A percentile compares a stretch with the other conserved stretches of the same genome.
phyloP scores from a whole-genome alignment of 1,284 basidiomycete genomes.

The Cystobasidiaceae sp. region DNA sequence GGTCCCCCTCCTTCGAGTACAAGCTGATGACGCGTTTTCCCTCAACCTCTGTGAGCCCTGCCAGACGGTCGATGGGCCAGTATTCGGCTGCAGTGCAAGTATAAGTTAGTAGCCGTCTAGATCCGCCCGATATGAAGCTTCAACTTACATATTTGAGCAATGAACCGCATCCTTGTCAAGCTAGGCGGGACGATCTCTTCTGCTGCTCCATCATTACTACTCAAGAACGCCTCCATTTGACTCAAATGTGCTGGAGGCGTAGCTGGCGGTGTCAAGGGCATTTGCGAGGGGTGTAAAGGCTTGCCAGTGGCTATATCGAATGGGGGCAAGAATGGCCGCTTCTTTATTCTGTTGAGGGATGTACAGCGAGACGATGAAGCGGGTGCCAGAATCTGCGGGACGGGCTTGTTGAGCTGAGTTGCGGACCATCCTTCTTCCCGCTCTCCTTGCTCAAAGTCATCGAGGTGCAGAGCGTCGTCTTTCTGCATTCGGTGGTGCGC shows the following conservation, averaged over 20 bases:
- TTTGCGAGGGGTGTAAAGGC: constrained; percentile 5
- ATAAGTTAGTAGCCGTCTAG: not conserved
- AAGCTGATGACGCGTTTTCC: constrained; percentile 59
- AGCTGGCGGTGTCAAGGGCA: constrained; percentile 31
- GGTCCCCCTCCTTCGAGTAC: constrained; percentile 34
- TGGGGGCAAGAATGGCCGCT: not conserved
- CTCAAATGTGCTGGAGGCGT: constrained; percentile 20
- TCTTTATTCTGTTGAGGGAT: not conserved
- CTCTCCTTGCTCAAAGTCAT: constrained; percentile 30
- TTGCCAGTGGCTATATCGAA: not conserved
- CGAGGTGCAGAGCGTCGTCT: no score
- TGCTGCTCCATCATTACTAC: not conserved
- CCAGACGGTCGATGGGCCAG: constrained; percentile 77
- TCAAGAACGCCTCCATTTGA: constrained; percentile 11
- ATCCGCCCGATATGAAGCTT: not conserved
- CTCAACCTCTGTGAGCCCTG: constrained; percentile 61
- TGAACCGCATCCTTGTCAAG: constrained; percentile 47
- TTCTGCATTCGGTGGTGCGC: no score
- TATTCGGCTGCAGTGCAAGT: constrained; percentile 67
- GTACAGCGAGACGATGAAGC: constrained; percentile 10
- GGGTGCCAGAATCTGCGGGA: constrained; percentile 54
- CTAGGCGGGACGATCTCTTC: not conserved
- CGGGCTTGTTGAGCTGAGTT: constrained; percentile 71
- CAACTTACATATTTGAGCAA: constrained; percentile 44
- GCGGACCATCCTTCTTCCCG: constrained; percentile 48